Conservation (phyloP, 805 yeast genomes). For the Candida mattraensis region DNA sequence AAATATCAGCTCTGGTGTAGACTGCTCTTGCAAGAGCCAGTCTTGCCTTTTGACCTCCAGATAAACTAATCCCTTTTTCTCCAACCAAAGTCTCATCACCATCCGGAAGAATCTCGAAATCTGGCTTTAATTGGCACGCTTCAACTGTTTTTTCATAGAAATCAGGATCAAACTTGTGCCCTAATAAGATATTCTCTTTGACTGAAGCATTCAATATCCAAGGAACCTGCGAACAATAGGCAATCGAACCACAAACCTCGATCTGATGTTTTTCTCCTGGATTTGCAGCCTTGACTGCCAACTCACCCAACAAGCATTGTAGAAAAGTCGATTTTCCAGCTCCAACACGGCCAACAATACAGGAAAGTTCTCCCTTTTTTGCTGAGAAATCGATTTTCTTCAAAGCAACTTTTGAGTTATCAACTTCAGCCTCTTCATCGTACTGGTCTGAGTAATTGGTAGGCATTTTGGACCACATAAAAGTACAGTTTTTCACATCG, state of each 20-base stretch:
- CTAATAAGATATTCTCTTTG: constrained; percentile 87
- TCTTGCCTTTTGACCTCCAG: constrained; percentile 98
- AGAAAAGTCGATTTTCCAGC: constrained; percentile 64
- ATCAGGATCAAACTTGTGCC: constrained; percentile 76
- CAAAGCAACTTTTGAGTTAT: constrained; percentile 42
- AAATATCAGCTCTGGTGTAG: constrained; percentile 89
- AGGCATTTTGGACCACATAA: constrained; percentile 44
- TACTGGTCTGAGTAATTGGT: constrained; percentile 20
- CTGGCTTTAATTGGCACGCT: constrained; percentile 86
- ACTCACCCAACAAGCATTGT: constrained; percentile 53
- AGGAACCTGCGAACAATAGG: constrained; percentile 73
- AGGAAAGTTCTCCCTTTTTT: constrained; percentile 51
- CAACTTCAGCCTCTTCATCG: constrained; percentile 44
- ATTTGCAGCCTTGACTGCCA: constrained; percentile 39
- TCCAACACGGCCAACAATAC: constrained; percentile 69
- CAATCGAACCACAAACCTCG: constrained; percentile 43
- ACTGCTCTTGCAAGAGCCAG: constrained; percentile 94
- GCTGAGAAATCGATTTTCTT: constrained; percentile 49
- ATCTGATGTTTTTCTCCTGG: constrained; percentile 27
- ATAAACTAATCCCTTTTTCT: constrained; percentile 92
- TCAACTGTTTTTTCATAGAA: constrained; percentile 79
- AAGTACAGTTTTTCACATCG: constrained; percentile 48
- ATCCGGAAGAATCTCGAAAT: constrained; percentile 75
- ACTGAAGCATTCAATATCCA: constrained; percentile 98
- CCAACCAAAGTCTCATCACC: constrained; percentile 95